Percentiles rank a stretch among this genome's conserved stretches.
phyloP scores from a whole-genome alignment of 306 rosid genomes.

The Begonia masoniana region DNA sequence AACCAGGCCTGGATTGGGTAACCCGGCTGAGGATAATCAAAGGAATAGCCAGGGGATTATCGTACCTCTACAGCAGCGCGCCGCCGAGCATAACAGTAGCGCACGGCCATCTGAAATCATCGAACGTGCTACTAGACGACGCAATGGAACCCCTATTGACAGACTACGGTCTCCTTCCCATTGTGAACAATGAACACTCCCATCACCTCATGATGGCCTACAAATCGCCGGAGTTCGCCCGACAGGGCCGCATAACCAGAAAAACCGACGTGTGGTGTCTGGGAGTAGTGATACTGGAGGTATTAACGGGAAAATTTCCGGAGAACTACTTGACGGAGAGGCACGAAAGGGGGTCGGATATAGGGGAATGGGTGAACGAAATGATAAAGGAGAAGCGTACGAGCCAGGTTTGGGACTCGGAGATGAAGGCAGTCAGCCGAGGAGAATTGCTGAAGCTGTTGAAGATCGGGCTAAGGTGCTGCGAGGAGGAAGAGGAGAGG shows the following conservation, averaged over 20 bases:
- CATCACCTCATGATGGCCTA: constrained; percentile 71
- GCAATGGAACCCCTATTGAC: constrained; percentile 53
- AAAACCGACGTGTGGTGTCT: constrained; percentile 82
- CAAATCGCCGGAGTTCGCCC: constrained; percentile 82
- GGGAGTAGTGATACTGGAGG: constrained; percentile 73
- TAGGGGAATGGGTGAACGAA: constrained; percentile 66
- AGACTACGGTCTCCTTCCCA: constrained; percentile 53
- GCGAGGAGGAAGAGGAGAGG: constrained; percentile 82
- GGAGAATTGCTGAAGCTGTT: constrained; percentile 57
- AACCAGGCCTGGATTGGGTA: constrained; percentile 60
- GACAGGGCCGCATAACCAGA: constrained; percentile 58
- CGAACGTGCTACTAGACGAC: constrained; percentile 62
- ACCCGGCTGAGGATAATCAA: constrained; percentile 68
- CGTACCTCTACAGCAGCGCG: constrained; percentile 36
- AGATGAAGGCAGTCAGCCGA: constrained; percentile 36
- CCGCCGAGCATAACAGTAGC: constrained; percentile 58
- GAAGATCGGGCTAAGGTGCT: constrained; percentile 79
- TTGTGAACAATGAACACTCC: constrained; percentile 54
- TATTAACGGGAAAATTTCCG: constrained; percentile 69
- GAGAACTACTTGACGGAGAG: constrained; percentile 61
- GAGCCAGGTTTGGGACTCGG: constrained; percentile 49
- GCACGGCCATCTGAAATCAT: constrained; percentile 89
- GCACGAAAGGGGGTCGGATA: constrained; percentile 34
- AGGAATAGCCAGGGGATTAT: constrained; percentile 61
- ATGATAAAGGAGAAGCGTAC: constrained; percentile 67